phyloP scores from a whole-genome alignment of 1,139 yeast genomes.

The Saccharomycopsis hybrid region DNA sequence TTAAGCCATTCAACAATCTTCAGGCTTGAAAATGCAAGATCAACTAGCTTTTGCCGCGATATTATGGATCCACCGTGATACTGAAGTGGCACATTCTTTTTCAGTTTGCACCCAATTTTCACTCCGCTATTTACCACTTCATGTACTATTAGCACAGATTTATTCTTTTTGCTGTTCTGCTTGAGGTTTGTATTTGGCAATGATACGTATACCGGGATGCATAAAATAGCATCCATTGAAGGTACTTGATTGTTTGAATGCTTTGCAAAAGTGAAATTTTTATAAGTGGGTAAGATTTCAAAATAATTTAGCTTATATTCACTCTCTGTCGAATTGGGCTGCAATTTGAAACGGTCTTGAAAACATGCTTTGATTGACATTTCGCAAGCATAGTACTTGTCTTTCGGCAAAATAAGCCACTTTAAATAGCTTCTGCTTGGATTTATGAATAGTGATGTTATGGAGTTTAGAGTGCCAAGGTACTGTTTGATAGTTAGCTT shows the following conservation, averaged over 20 bases:
- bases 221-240: constrained; percentile 16
- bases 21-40: neutral
- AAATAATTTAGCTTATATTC: constrained; percentile 2
- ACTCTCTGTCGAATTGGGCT: neutral
- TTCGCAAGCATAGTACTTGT: constrained; percentile 23
- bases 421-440: constrained; percentile 40
- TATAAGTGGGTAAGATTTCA: constrained; percentile 6
- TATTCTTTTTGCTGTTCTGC: too few species aligned
- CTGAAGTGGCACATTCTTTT: constrained; percentile 22
- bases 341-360: too few species aligned
- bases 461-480: constrained; percentile 50
- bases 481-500: constrained; percentile 63
- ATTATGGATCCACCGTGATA: constrained; percentile 12
- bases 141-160: neutral
- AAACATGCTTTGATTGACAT: too few species aligned
- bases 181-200: too few species aligned
- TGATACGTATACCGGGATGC: constrained; percentile 8
- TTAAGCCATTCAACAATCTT: too few species aligned
- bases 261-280: constrained; percentile 25
- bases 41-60: constrained; percentile 7
- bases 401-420: constrained; percentile 47
- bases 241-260: constrained; percentile 4
- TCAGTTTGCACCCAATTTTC: constrained; percentile 29
- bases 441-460: constrained; percentile 39
- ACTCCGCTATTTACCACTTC: constrained; percentile 31